Evolutionary conservation across 208 protist species (phyloP).

Genomic region (Endotrypanum monterogeii): DNA sequence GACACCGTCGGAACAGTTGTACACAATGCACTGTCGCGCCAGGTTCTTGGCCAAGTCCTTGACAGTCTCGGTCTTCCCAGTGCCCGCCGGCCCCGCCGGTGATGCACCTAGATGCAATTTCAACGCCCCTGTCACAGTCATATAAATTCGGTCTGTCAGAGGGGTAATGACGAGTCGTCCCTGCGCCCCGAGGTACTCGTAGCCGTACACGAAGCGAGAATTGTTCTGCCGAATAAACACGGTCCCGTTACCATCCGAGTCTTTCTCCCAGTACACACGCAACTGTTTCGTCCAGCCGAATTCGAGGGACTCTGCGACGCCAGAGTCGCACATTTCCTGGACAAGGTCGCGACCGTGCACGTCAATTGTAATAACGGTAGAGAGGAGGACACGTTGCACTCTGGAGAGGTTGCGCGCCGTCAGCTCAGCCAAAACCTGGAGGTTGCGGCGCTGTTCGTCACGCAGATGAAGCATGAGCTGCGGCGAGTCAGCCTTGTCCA

Average conservation of each 20-base stretch:
- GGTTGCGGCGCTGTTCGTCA: slow-evolving; percentile 71
- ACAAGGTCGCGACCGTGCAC: slow-evolving; percentile 98
- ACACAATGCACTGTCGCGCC: slow-evolving; percentile 96
- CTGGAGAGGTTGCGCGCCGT: slow-evolving; percentile 88
- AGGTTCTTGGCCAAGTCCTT: slow-evolving; percentile 98
- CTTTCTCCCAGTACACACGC: slow-evolving; percentile 97
- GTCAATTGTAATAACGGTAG: slow-evolving; percentile 97
- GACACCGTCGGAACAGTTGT: slow-evolving; percentile 98
- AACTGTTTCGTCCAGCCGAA: slow-evolving; percentile 98
- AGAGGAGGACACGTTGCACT: slow-evolving; percentile 93
- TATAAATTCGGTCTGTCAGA: slow-evolving; percentile 98
- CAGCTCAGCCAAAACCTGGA: slow-evolving; percentile 92
- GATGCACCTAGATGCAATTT: slow-evolving; percentile 95
- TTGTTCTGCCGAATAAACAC: slow-evolving; percentile 96
- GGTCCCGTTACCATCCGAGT: slow-evolving; percentile 90
- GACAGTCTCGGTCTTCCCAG: slow-evolving; percentile 97
- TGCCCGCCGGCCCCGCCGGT: slow-evolving; percentile 95
- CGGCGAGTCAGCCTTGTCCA: slow-evolving; percentile 70
- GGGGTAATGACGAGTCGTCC: slow-evolving; percentile 98
- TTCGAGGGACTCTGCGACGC: slow-evolving; percentile 79
- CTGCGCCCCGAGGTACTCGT: slow-evolving; percentile 98
- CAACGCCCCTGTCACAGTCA: slow-evolving; percentile 97
- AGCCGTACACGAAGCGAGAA: slow-evolving; percentile 96
- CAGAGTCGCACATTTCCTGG: slow-evolving; percentile 92
- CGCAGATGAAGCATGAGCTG: slow-evolving; percentile 81